Conservation (phyloP, 2,329 filamentous ascomycete species). For the Aspergillus unguis region DNA sequence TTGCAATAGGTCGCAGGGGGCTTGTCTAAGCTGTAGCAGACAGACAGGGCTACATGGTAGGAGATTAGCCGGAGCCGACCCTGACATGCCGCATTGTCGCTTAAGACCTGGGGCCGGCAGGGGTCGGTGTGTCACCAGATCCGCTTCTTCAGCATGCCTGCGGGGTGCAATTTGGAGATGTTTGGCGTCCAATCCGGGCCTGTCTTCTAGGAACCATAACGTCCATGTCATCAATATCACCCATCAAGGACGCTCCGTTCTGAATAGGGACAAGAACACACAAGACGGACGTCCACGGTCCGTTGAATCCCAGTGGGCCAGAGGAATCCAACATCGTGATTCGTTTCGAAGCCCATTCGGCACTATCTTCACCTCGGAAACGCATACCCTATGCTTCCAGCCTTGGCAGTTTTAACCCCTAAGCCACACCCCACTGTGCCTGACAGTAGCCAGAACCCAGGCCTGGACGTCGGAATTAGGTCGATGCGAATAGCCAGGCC, state of each 20-base stretch:
- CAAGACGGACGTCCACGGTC: not conserved
- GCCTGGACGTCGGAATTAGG: not conserved
- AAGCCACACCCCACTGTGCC: constrained; percentile 3
- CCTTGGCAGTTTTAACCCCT: not conserved
- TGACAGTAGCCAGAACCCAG: not conserved
- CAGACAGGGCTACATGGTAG: not conserved
- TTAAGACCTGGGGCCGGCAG: not conserved
- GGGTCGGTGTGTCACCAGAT: constrained; percentile 7
- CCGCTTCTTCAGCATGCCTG: constrained; percentile 1
- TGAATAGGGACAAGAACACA: not conserved
- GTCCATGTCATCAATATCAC: not conserved
- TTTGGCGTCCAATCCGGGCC: not conserved
- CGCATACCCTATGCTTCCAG: not conserved
- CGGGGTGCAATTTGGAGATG: not conserved
- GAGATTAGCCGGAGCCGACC: constrained; percentile 5
- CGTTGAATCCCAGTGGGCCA: not conserved
- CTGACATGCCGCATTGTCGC: too few relatives aligned
- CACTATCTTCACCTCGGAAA: not conserved
- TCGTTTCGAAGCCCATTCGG: not conserved
- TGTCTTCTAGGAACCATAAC: not conserved
- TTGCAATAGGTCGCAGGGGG: constrained; percentile 3
- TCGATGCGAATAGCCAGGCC: not conserved
- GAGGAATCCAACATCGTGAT: not conserved
- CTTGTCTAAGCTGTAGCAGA: constrained; percentile 1
- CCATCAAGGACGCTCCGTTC: not conserved